Evolutionary conservation across 495 filamentous ascomycete species (phyloP).

Genomic region (Neurospora hispaniola): DNA sequence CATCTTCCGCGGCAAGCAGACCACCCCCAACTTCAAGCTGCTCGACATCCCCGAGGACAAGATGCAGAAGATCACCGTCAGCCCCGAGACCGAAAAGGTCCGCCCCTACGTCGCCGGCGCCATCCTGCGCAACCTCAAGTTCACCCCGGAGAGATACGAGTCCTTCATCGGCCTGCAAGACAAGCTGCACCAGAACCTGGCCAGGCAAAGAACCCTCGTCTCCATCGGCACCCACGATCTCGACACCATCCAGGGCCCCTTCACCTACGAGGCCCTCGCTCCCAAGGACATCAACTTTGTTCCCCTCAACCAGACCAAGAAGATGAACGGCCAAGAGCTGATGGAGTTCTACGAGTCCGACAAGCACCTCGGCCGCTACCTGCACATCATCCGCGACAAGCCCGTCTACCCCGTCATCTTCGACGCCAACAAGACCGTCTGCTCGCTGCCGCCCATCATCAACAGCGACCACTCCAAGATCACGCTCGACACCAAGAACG

Average conservation of each 20-base stretch:
- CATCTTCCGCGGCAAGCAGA: slow-evolving; percentile 70
- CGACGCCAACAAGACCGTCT: slow-evolving; percentile 77
- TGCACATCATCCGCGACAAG: slow-evolving; percentile 88
- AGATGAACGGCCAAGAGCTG: slow-evolving; percentile 78
- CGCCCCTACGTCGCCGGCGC: slow-evolving; percentile 80
- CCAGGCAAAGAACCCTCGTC: slow-evolving; percentile 82
- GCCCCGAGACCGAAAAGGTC: slow-evolving; percentile 67
- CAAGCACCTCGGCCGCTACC: slow-evolving; percentile 66
- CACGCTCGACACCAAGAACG: slow-evolving; percentile 72
- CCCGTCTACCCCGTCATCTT: slow-evolving; percentile 96
- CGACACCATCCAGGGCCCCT: slow-evolving; percentile 86
- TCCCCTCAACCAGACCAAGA: slow-evolving; percentile 80
- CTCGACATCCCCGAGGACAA: slow-evolving; percentile 60
- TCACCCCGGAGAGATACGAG: slow-evolving; percentile 82
- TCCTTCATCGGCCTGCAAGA: slow-evolving; percentile 98
- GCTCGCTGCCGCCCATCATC: slow-evolving; percentile 94
- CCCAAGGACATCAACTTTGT: slow-evolving; percentile 88
- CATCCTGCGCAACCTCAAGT: slow-evolving; percentile 80
- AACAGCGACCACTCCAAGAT: slow-evolving; percentile 97
- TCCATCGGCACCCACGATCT: slow-evolving; percentile 96
- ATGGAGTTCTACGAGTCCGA: slow-evolving; percentile 96
- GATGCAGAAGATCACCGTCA: slow-evolving; percentile 67
- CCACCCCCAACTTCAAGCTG: slow-evolving; percentile 68
- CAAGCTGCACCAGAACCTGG: slow-evolving; percentile 95
- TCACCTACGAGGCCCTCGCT: slow-evolving; percentile 87